Evolutionary conservation across 2,329 filamentous ascomycete species (phyloP).

Genomic region (Fusarium succisae): DNA sequence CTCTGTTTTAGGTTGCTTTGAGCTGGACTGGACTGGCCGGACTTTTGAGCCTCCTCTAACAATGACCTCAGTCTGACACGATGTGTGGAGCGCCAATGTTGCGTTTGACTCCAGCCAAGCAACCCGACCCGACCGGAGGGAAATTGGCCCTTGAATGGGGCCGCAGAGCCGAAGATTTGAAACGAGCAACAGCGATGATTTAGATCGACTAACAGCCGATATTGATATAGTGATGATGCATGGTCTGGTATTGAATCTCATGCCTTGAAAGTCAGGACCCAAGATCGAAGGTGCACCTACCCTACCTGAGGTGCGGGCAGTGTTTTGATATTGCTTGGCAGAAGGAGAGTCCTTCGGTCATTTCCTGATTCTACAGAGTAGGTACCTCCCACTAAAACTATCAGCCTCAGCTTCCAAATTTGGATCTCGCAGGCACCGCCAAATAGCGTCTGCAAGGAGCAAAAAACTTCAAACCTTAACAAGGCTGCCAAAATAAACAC

Average conservation of each 20-base stretch:
- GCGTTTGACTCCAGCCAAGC: conserved; percentile 24
- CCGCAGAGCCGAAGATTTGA: conserved; percentile 24
- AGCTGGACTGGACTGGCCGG: conserved; percentile 12
- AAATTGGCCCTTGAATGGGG: conserved; percentile 29
- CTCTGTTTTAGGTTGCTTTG: neutral
- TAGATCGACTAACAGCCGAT: conserved; percentile 30
- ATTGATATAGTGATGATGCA: conserved; percentile 13
- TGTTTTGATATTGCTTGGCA: conserved; percentile 1
- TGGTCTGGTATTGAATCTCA: neutral
- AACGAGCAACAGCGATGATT: conserved; percentile 28
- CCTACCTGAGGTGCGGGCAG: neutral
- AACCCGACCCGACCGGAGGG: conserved; percentile 25
- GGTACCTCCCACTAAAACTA: neutral
- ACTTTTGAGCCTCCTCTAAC: conserved; percentile 34
- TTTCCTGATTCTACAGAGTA: conserved; percentile 1
- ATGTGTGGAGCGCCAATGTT: conserved; percentile 33
- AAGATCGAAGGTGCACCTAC: neutral
- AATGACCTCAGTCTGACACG: conserved; percentile 43
- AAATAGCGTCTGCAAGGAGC: neutral
- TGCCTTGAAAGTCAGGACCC: neutral
- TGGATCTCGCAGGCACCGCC: neutral
- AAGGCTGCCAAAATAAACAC: neutral
- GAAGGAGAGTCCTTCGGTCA: conserved; percentile 1
- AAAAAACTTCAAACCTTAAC: neutral
- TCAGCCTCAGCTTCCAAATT: conserved; percentile 8